These are phyloP conservation scores for Backusella morwellensis DNA, from an alignment of 192 early-diverging fungal genomes.

Conservation along the genomic window DNA sequence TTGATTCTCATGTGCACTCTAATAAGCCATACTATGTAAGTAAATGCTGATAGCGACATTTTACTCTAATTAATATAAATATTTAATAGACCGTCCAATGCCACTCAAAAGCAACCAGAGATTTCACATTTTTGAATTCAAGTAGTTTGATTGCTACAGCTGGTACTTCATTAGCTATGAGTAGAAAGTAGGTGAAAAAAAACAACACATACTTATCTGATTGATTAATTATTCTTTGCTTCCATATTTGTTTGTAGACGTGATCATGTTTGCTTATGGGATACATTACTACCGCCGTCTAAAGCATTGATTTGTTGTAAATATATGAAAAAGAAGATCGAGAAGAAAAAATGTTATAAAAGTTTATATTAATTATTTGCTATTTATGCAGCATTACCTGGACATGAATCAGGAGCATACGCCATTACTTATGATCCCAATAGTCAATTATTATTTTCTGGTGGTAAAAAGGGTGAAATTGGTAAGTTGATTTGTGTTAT, in stretches of 20 bases:
- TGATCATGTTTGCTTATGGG: conserved; percentile 73
- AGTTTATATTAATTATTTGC: neutral
- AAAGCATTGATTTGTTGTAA: conserved; percentile 57
- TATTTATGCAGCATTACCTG: conserved; percentile 45
- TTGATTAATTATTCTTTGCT: neutral
- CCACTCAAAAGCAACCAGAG: conserved; percentile 63
- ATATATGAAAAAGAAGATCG: neutral
- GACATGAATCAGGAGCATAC: conserved; percentile 64
- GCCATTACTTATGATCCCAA: conserved; percentile 60
- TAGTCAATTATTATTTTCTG: conserved; percentile 65
- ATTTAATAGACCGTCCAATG: conserved; percentile 41
- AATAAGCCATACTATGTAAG: conserved; percentile 52
- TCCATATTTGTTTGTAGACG: conserved; percentile 12
- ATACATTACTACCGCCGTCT: conserved; percentile 67
- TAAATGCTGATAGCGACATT: neutral
- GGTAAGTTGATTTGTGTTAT: conserved; percentile 43
- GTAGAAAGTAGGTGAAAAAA: conserved; percentile 24
- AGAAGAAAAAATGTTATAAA: neutral
- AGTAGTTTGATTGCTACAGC: conserved; percentile 72
- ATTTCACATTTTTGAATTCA: conserved; percentile 74
- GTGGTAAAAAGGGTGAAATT: conserved; percentile 74
- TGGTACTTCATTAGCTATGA: conserved; percentile 53
- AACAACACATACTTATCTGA: neutral
- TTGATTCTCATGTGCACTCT: conserved; percentile 63
- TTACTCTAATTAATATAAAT: neutral